Evolutionary conservation across 148 eudicot species (phyloP).

Genomic region (Tetragonia tetragonoides): DNA sequence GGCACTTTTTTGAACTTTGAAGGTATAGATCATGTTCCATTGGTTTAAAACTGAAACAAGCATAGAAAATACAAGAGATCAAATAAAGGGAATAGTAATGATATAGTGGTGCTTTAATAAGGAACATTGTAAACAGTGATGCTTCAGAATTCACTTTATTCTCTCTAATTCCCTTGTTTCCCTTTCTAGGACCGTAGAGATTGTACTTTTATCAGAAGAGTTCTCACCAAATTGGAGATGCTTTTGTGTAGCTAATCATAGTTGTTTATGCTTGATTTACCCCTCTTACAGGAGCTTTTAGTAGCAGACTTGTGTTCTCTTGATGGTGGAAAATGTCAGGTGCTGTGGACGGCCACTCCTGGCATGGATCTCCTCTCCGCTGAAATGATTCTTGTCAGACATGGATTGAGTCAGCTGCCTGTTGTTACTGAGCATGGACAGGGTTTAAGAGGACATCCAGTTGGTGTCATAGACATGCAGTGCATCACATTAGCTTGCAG

Average conservation of each 20-base stretch:
- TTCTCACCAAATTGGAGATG: neutral
- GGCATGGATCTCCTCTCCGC: conserved; percentile 62
- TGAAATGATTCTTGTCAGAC: conserved; percentile 49
- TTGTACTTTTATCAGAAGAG: neutral
- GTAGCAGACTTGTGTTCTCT: conserved; percentile 54
- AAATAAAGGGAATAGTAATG: too few species aligned
- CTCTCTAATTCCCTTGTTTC: neutral
- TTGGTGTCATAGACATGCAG: conserved; percentile 82
- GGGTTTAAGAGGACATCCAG: conserved; percentile 42
- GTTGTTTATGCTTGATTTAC: neutral
- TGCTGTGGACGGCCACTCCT: conserved; percentile 56
- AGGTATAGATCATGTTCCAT: too few species aligned
- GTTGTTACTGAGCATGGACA: conserved; percentile 51
- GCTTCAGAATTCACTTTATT: neutral
- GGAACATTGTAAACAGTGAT: neutral
- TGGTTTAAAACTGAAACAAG: too few species aligned
- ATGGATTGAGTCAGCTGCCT: conserved; percentile 57
- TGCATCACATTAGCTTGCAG: conserved; percentile 77
- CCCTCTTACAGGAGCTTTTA: conserved; percentile 52
- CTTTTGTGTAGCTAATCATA: neutral
- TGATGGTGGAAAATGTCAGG: conserved; percentile 30
- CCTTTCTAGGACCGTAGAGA: neutral
- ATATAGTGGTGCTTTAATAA: neutral
- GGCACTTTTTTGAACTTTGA: too few species aligned
- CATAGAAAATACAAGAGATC: too few species aligned